A percentile compares a stretch with the other conserved stretches of the same genome.
Conservation (phyloP, 192 early-diverging fungal genomes). For the Physocladia obscura region DNA sequence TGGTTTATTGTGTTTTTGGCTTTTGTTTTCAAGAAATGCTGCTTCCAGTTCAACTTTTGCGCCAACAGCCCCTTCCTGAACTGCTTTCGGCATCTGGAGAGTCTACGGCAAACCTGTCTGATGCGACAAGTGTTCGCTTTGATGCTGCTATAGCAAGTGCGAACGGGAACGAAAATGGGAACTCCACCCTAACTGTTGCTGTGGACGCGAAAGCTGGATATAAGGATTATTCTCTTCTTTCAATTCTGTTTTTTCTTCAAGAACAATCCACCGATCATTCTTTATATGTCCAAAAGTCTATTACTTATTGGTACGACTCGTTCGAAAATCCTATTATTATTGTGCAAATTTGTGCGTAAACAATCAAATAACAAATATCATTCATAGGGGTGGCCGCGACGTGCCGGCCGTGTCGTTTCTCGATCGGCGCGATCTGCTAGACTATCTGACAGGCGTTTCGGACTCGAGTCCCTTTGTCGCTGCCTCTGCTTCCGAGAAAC, state of each 20-base stretch:
- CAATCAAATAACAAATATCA: not conserved
- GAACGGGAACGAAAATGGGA: too few species aligned
- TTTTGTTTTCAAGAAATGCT: too few species aligned
- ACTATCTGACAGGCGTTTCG: constrained; percentile 64
- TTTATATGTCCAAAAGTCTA: constrained; percentile 64
- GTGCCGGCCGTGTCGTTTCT: constrained; percentile 71
- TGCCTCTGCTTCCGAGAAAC: not conserved
- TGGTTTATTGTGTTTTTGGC: too few species aligned
- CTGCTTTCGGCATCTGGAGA: not conserved
- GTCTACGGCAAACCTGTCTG: not conserved
- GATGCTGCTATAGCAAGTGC: not conserved
- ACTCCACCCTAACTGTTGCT: not conserved
- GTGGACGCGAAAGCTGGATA: constrained; percentile 25
- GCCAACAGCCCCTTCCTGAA: not conserved
- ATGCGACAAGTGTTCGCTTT: not conserved
- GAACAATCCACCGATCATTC: constrained; percentile 64
- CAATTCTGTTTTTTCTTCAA: constrained; percentile 71
- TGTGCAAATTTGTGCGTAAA: not conserved
- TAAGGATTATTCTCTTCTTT: constrained; percentile 64
- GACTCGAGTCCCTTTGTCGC: not conserved
- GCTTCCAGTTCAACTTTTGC: too few species aligned
- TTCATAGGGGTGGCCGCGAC: constrained; percentile 46
- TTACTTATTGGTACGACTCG: constrained; percentile 13
- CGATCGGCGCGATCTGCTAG: constrained; percentile 69
- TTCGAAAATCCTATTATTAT: constrained; percentile 11